Evolutionary conservation across 768 basidiomycete species (phyloP).

Genomic region (Imleria badia): DNA sequence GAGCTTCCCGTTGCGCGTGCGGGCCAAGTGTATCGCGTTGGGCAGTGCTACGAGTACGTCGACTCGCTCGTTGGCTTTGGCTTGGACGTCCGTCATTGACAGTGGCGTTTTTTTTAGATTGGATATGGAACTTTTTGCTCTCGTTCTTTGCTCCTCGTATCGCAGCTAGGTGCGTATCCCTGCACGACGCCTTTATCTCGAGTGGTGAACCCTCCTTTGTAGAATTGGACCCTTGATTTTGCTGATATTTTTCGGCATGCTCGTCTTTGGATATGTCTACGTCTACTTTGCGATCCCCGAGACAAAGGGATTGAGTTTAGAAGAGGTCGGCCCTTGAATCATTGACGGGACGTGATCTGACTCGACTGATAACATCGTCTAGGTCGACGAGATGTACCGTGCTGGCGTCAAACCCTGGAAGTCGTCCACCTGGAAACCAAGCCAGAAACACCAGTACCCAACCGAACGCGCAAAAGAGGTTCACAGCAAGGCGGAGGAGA

Average conservation of each 20-base stretch:
- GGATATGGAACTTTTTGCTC: slow-evolving; percentile 75
- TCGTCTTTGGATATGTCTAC: slow-evolving; percentile 67
- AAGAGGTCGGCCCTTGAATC: slow-evolving; percentile 46
- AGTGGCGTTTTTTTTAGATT: slow-evolving; percentile 32
- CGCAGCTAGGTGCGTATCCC: slow-evolving; percentile 42
- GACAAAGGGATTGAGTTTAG: slow-evolving; percentile 72
- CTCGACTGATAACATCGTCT: too few species aligned
- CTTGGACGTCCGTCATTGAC: neutral
- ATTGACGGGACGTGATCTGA: neutral
- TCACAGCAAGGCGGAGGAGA: neutral
- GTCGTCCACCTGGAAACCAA: slow-evolving; percentile 55
- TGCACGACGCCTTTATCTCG: neutral
- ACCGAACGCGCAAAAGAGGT: slow-evolving; percentile 1
- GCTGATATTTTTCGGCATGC: slow-evolving; percentile 77
- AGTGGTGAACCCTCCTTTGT: neutral
- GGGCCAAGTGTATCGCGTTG: slow-evolving; percentile 72
- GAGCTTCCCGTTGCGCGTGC: slow-evolving; percentile 76
- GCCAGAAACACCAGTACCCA: slow-evolving; percentile 30
- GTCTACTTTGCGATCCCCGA: slow-evolving; percentile 82
- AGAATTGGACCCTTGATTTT: slow-evolving; percentile 74
- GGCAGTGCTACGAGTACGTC: slow-evolving; percentile 54
- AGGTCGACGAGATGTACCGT: slow-evolving; percentile 76
- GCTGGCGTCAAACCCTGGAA: slow-evolving; percentile 64
- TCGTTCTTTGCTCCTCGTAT: slow-evolving; percentile 72
- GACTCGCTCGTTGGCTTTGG: neutral